These are phyloP conservation scores for Podospora pseudocomata DNA, from an alignment of 495 filamentous ascomycete genomes.

Conservation along the genomic window DNA sequence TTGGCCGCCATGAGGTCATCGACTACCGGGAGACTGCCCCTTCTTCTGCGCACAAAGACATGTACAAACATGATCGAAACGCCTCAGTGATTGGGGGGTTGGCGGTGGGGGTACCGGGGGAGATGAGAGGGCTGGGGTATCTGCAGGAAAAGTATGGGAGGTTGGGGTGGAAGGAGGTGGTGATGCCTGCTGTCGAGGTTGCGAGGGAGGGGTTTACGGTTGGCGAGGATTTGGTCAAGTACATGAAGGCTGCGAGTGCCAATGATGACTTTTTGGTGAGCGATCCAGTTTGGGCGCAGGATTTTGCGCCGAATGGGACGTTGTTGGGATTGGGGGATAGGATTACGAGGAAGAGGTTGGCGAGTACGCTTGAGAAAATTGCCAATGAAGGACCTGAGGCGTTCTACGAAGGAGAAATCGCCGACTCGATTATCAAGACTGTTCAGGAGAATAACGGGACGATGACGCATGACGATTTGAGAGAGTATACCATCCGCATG, in stretches of 20 bases:
- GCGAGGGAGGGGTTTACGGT: conserved; percentile 68
- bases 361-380: conserved; percentile 69
- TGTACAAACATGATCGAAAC: conserved; percentile 56
- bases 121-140: conserved; percentile 71
- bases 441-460: conserved; percentile 65
- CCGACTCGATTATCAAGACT: conserved; percentile 67
- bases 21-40: conserved; percentile 88
- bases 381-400: conserved; percentile 63
- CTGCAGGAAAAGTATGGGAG: conserved; percentile 63
- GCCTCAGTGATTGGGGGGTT: conserved; percentile 43
- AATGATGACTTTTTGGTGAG: conserved; percentile 60
- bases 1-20: conserved; percentile 67
- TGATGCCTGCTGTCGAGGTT: conserved; percentile 68
- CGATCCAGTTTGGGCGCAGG: conserved; percentile 74
- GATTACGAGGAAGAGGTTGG: conserved; percentile 75
- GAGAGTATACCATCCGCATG: conserved; percentile 61
- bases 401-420: conserved; percentile 68
- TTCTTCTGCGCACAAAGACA: conserved; percentile 69
- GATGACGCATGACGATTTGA: conserved; percentile 77
- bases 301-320: conserved; percentile 73
- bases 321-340: conserved; percentile 62
- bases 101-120: conserved; percentile 69
- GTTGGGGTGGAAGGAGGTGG: conserved; percentile 44
- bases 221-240: conserved; percentile 60
- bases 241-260: conserved; percentile 51